Evolutionary conservation across 2,329 filamentous ascomycete species (phyloP).

Genomic region (Apiospora marii): DNA sequence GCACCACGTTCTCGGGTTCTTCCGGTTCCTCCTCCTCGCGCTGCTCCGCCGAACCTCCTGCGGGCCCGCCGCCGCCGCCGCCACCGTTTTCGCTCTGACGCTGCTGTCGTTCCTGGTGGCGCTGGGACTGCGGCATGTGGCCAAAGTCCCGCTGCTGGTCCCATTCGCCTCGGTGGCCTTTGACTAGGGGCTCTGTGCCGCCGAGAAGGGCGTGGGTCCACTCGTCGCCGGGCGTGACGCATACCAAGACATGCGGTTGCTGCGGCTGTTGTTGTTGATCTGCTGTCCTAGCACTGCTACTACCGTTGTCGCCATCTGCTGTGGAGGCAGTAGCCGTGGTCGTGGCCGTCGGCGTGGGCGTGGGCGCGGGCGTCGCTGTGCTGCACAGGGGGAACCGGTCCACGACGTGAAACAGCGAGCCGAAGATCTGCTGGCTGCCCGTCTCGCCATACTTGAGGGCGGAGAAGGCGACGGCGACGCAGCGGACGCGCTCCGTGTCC

Average conservation of each 20-base stretch:
- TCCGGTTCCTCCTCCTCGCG: not conserved
- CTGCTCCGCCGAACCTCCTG: not conserved
- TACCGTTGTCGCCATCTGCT: no score
- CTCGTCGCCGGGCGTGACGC: slow-evolving; percentile 49
- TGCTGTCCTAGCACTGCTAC: not conserved
- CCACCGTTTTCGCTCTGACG: not conserved
- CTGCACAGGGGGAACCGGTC: slow-evolving; percentile 47
- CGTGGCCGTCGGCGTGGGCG: slow-evolving; percentile 13
- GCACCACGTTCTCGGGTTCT: slow-evolving; percentile 47
- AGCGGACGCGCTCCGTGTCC: slow-evolving; percentile 52
- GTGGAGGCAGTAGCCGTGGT: no score
- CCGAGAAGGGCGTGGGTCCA: slow-evolving; percentile 40
- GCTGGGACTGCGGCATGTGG: slow-evolving; percentile 8
- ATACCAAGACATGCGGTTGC: slow-evolving; percentile 46
- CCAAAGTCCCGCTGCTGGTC: not conserved
- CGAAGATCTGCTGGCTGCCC: slow-evolving; percentile 55
- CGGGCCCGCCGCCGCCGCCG: not conserved
- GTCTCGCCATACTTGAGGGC: slow-evolving; percentile 53
- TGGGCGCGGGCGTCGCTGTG: slow-evolving; percentile 11
- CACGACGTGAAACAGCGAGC: slow-evolving; percentile 56
- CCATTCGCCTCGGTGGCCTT: slow-evolving; percentile 21
- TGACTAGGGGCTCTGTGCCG: slow-evolving; percentile 35
- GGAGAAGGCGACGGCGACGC: slow-evolving; percentile 53
- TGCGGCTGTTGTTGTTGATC: slow-evolving; percentile 26
- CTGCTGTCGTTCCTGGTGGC: slow-evolving; percentile 8